Evolutionary conservation across 202 grass and related monocot species (phyloP), one percentile per base, ranked within the genome.

Genomic region (Schoenoplectus triqueter): DNA sequence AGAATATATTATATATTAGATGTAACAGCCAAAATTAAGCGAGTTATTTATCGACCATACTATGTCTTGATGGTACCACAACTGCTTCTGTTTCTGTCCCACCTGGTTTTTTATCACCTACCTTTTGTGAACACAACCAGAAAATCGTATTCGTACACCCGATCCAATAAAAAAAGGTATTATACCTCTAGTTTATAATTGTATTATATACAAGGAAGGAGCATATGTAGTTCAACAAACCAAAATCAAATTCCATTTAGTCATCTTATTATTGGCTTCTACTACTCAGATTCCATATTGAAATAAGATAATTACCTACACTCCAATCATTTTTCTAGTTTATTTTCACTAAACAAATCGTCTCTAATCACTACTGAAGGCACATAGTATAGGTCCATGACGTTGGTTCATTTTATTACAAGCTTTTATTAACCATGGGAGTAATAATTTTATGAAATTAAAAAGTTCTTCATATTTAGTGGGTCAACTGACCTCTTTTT

Each of bases 71-170:
- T 70, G 48, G 80, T 14, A 52, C 64, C 48, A 42, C 46, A 83
- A 21, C 65, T 83, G 64, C 81, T 42, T 65, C 21, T 70, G 65
- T 71, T 70, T 44, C 78, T 40, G 63, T 41, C 22, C 64, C 66
- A 70, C 66, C 46, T 70, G 65, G 21, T 69, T 70, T 69, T 83
- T 83, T 69, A 4, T 67, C 51, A 51, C 45, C 81, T 54, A 70
- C 48, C 13, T 13, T 55, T 52, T 70, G 21, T 60, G 31, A 69
- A 54, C 22, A 17, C n/a, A 54, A 44, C 56, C 44, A 6, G 10
- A 48, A 10, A 19, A 65, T 45, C 42, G 0, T 46, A 64, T 0
- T 48, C 56, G 31, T 15, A 60, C 19, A 80, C 3, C 70, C 46
- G 70, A 73, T 2, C 46, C 70, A 73, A 61, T 59, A 18, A 60